Conservation (phyloP, 495 filamentous ascomycete species). For the Neurospora pannonica region DNA sequence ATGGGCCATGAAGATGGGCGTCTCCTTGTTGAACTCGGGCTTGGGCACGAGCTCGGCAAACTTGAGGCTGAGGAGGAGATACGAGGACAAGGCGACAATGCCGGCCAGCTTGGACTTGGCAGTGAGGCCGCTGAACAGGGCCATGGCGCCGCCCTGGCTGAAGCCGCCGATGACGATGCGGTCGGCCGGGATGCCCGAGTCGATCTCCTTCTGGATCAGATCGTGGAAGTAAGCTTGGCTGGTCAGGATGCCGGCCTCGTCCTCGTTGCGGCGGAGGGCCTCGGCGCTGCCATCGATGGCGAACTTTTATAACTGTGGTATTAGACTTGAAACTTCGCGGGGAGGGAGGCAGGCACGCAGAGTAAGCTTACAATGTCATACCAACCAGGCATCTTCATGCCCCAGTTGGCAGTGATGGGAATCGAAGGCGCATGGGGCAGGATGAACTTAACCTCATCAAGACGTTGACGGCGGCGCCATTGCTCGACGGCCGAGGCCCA, state of each 20-base stretch:
- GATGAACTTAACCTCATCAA: conserved; percentile 85
- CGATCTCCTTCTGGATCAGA: conserved; percentile 74
- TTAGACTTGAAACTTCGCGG: not conserved
- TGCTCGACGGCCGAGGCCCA: conserved; percentile 80
- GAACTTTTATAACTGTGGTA: conserved; percentile 7
- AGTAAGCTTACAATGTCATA: conserved; percentile 69
- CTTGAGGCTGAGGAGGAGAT: conserved; percentile 66
- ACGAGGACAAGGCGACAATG: conserved; percentile 77
- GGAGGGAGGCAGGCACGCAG: not conserved
- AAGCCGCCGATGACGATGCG: conserved; percentile 74
- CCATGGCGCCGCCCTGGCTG: conserved; percentile 47
- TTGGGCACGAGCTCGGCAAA: conserved; percentile 55
- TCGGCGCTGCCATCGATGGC: conserved; percentile 35
- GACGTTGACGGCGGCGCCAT: conserved; percentile 73
- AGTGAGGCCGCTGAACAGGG: conserved; percentile 58
- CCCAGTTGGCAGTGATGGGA: conserved; percentile 76
- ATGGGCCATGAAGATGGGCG: conserved; percentile 82
- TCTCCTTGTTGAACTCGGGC: conserved; percentile 63
- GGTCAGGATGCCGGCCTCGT: conserved; percentile 69
- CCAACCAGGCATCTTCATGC: conserved; percentile 85
- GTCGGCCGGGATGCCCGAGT: conserved; percentile 69
- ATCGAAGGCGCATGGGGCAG: conserved; percentile 89
- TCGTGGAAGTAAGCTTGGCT: conserved; percentile 67
- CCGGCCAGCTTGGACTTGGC: conserved; percentile 68
- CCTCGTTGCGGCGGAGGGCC: conserved; percentile 42